Evolutionary conservation across 306 rosid species (phyloP), one percentile per base, ranked within the genome.

Genomic region (Trifolium fragiferum): DNA sequence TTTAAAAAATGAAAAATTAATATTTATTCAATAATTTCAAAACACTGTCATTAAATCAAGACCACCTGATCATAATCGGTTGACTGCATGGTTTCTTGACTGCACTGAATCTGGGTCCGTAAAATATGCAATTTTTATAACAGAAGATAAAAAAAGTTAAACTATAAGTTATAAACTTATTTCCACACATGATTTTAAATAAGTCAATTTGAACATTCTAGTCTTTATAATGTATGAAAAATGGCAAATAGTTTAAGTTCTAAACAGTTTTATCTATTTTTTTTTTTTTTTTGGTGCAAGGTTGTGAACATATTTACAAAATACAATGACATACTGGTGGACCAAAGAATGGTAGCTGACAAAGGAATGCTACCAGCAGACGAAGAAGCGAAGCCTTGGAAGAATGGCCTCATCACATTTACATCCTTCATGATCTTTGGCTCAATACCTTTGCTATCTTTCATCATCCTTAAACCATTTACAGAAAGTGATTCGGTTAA

Each of bases 281-380:
- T 46, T 7, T 21, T 70, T 70, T 67, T 13, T 12, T 37, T 50
- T 62, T 74, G 73, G 59, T 66, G 72, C 37, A 82, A 89, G 91
- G 87, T 84, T 72, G 95, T 89, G 87, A 71, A 76, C 67, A 81
- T 84, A 81, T 87, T 91, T 23, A 82, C 87, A 47, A 86, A 87
- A 64, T 86, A 87, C 85, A 81, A 68, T 23, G 82, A 76, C 86
- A 80, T 86, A n/a, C 10, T 84, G 70, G 89, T 89, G 76, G 87
- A 81, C 43, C 88, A 87, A 50, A 87, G 82, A 73, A 84, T 89
- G 90, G 75, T 44, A 27, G 83, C 85, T 38, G 67, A 80, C 15
- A 83, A 58, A 53, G 89, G 88, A 80, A 75, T 63, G 75, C 69
- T 77, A 43, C 84, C 80, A 4, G 77, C 87, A 3, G 83, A 83